phyloP scores from a whole-genome alignment of 768 basidiomycete species.

The Psilocybe azurescens region DNA sequence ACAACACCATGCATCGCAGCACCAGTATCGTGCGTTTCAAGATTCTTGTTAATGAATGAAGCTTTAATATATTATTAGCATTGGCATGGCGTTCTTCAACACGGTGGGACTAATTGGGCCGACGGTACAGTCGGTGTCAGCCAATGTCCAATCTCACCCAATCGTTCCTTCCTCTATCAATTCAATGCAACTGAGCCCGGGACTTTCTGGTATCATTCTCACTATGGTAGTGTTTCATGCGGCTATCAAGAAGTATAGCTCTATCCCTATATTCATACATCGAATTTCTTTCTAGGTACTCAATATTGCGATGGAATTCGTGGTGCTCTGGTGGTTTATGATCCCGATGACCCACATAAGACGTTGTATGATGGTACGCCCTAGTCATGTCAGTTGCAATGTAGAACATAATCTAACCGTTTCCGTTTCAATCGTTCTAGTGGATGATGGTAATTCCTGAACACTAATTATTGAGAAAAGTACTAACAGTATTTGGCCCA shows the following conservation, averaged over 20 bases:
- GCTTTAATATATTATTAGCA: slow-evolving; percentile 48
- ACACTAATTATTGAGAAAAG: too few species aligned
- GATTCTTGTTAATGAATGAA: neutral
- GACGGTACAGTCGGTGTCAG: slow-evolving; percentile 43
- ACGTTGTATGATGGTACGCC: slow-evolving; percentile 16
- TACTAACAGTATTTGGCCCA: neutral
- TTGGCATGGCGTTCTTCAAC: slow-evolving; percentile 46
- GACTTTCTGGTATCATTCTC: slow-evolving; percentile 48
- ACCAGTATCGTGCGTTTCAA: slow-evolving; percentile 32
- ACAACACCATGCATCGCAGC: slow-evolving; percentile 38
- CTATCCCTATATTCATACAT: neutral
- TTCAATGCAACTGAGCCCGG: slow-evolving; percentile 37
- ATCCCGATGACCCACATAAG: slow-evolving; percentile 29
- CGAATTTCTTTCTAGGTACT: slow-evolving; percentile 26
- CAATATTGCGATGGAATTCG: slow-evolving; percentile 64
- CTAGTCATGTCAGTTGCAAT: too few species aligned
- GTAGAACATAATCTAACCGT: too few species aligned
- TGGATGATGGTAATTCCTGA: slow-evolving; percentile 43
- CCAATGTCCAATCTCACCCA: slow-evolving; percentile 45
- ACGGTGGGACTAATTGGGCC: slow-evolving; percentile 33
- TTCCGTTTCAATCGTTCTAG: neutral
- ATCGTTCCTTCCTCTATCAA: slow-evolving; percentile 33
- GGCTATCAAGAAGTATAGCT: too few species aligned
- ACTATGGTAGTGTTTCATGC: slow-evolving; percentile 28
- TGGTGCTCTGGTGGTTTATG: slow-evolving; percentile 33